Conservation (phyloP, 225 moss, liverwort and hornwort species). For the Pseudoscleropodium purum region DNA sequence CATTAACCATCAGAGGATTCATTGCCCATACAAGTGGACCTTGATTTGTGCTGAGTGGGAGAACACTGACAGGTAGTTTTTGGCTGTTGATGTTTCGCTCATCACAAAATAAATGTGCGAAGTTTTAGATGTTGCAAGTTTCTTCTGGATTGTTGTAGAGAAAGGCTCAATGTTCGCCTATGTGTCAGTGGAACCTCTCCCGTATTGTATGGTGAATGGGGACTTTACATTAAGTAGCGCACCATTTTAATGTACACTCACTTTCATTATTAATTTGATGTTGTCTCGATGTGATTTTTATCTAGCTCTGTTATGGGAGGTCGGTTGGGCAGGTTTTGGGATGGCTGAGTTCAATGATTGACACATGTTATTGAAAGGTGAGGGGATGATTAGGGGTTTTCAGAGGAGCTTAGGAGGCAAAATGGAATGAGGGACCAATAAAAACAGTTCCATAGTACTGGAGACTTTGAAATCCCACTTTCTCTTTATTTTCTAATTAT, state of each 20-base stretch:
- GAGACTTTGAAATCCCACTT: not conserved
- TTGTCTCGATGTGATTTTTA: not conserved
- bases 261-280: not conserved
- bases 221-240: not conserved
- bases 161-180: not conserved
- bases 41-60: not conserved
- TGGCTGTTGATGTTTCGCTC: not conserved
- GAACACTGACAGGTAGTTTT: not conserved
- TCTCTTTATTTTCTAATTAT: not conserved
- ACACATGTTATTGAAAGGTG: not conserved
- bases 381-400: not conserved
- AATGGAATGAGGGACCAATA: not conserved
- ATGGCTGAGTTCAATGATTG: not conserved
- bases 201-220: not conserved
- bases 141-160: not conserved
- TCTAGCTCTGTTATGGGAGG: not conserved
- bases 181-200: not conserved
- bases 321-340: not conserved
- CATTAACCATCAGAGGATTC: not conserved
- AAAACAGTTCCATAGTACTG: not conserved
- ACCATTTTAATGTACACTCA: not conserved
- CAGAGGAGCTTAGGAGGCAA: not conserved
- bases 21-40: not conserved
- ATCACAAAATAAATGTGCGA: not conserved
- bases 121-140: not conserved